Base-by-base conservation (phyloP, 345 rosid species). In the Trapa incisa region DNA sequence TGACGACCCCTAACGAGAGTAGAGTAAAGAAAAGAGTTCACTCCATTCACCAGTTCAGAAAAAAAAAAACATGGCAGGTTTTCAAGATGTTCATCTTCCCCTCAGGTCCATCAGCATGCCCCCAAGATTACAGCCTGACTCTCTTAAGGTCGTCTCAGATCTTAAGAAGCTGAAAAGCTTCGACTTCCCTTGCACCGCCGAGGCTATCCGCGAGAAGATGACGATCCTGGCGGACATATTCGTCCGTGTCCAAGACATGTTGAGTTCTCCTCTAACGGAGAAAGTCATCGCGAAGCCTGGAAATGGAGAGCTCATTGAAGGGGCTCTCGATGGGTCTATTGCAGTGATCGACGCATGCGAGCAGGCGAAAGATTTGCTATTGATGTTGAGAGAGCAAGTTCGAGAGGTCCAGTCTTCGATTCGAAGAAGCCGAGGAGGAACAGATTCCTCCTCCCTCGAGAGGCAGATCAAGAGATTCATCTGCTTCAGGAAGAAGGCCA, bases 401-500 rank as follows among this genome's bases (percentile, higher is more conserved):
- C 75, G 65, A 37, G 75, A 62, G 8, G 70, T 86, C 33, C 82
- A 74, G 50, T 86, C 85, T 0, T 77, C 81, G 32, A 6, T 86
- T 4, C 72, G 91, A 2, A 80, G 91, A 67, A 76, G 73, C 22
- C 78, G 79, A 14, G 71, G 68, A 53, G 69, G 37, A 15, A 4
- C 38, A 9, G 22, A 67, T 69, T 75, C 72, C 79, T 75, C 76
- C 45, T 69, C 72, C 81, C 64, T 74, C 12, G 77, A 73, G 63
- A 76, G 67, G 15, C 75, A 74, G 12, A 67, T 82, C 68, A 78
- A 68, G 69, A 78, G 80, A 52, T 89, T 86, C 72, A 69, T 81
- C 39, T n/a, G 63, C 72, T 87, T 85, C 65, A 80, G 96, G 61
- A 88, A 78, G 71, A 86, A 78, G 70, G 70, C 80, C 42, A 86